Evolutionary conservation across 1,284 basidiomycete genomes (phyloP).

Genomic region (Neonothopanus nambi): DNA sequence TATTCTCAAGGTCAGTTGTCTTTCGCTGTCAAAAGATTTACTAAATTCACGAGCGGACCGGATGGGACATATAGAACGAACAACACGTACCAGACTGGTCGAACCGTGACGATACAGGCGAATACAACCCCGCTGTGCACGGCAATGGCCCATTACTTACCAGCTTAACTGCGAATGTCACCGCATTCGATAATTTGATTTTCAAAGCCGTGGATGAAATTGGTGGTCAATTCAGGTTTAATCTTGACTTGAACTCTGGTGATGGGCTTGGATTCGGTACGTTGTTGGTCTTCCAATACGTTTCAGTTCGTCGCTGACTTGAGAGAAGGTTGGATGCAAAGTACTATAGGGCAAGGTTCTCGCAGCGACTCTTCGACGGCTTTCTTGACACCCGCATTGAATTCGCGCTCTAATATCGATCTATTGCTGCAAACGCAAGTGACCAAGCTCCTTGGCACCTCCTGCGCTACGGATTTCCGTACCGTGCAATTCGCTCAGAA

Average conservation of each 20-base stretch:
- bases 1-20: slow-evolving; percentile 32
- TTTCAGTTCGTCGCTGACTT: not conserved
- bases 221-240: slow-evolving; percentile 19
- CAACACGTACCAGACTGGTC: no score
- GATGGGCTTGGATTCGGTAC: slow-evolving; percentile 21
- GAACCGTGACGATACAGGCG: slow-evolving; percentile 8
- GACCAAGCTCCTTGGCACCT: slow-evolving; percentile 11
- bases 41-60: not conserved
- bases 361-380: slow-evolving; percentile 13
- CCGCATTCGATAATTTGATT: slow-evolving; percentile 12
- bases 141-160: not conserved
- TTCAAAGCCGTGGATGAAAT: slow-evolving; percentile 15
- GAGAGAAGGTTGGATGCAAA: slow-evolving; percentile 3
- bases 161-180: slow-evolving; percentile 8
- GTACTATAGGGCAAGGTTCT: slow-evolving; percentile 2
- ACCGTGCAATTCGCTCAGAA: slow-evolving; percentile 10
- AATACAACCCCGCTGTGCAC: slow-evolving; percentile 17
- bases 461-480: not conserved
- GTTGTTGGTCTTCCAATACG: not conserved
- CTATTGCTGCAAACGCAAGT: slow-evolving; percentile 16
- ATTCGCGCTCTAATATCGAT: slow-evolving; percentile 17
- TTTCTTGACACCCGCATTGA: slow-evolving; percentile 17
- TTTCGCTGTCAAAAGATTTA: no score
- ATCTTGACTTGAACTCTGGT: slow-evolving; percentile 22
- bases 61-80: no score